Evolutionary conservation across 2,329 filamentous ascomycete species (phyloP).

Genomic region (Venturiaceae sp.): DNA sequence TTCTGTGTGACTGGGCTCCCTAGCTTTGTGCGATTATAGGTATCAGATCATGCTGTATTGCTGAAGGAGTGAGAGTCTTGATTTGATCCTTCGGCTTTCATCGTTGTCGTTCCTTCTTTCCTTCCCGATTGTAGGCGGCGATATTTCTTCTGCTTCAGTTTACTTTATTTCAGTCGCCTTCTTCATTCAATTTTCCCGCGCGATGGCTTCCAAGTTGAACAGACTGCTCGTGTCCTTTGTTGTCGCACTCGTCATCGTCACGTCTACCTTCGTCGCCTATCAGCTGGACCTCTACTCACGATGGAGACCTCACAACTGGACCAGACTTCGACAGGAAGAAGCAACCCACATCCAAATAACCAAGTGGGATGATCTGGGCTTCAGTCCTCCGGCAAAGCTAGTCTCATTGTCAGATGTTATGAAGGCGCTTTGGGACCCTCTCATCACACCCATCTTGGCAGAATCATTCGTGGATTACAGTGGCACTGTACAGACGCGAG

Average conservation of each 20-base stretch:
- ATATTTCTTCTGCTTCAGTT: too few species aligned
- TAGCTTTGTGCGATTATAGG: too few species aligned
- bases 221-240: neutral
- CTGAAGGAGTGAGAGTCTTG: too few species aligned
- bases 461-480: neutral
- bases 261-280: neutral
- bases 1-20: too few species aligned
- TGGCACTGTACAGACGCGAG: neutral
- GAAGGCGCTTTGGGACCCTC: slow-evolving; percentile 2
- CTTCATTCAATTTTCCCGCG: neutral
- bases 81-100: too few species aligned
- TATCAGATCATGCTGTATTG: too few species aligned
- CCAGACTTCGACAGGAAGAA: neutral
- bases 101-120: too few species aligned
- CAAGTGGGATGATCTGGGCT: neutral
- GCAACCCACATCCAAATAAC: neutral
- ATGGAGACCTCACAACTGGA: neutral
- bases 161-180: too few species aligned
- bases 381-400: neutral
- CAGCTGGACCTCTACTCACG: neutral
- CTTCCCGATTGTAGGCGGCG: too few species aligned
- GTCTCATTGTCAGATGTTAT: neutral
- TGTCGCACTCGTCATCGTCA: neutral
- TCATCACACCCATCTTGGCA: neutral
- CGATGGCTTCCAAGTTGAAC: neutral